Percentiles rank a stretch among this genome's conserved stretches.
phyloP scores from a whole-genome alignment of 768 basidiomycete species.

The Pleurotus giganteus region DNA sequence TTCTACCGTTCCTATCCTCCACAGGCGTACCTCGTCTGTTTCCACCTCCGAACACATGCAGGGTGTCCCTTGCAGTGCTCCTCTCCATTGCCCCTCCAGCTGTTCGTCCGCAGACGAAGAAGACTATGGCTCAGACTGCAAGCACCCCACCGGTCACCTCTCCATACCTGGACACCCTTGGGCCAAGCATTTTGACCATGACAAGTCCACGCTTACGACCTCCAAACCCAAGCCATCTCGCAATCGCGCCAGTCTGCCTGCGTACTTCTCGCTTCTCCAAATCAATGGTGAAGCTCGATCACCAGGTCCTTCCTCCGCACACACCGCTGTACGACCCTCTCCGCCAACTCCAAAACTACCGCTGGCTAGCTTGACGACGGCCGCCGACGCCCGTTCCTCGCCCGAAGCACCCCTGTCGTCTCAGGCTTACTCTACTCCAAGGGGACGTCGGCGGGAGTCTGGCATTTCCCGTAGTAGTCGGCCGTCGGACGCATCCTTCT shows the following conservation, averaged over 20 bases:
- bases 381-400: constrained; percentile 22
- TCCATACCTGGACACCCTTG: constrained; percentile 14
- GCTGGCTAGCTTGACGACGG: constrained; percentile 21
- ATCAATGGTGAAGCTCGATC: constrained; percentile 37
- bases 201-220: constrained; percentile 23
- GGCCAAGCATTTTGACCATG: constrained; percentile 21
- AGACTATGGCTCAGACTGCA: constrained; percentile 35
- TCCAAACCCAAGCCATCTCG: constrained; percentile 48
- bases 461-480: constrained; percentile 29
- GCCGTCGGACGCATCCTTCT: constrained; percentile 30
- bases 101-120: constrained; percentile 45
- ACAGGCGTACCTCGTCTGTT: constrained; percentile 50
- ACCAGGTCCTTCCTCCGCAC: constrained; percentile 47
- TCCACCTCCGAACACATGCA: constrained; percentile 36
- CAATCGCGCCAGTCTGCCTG: constrained; percentile 72
- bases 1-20: constrained; percentile 55
- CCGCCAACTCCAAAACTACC: constrained; percentile 61
- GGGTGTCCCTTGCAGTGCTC: constrained; percentile 41
- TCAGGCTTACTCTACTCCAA: constrained; percentile 37
- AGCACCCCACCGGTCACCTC: constrained; percentile 22
- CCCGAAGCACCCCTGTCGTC: not conserved
- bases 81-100: constrained; percentile 31
- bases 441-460: constrained; percentile 48
- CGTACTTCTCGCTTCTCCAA: constrained; percentile 73
- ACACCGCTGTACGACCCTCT: constrained; percentile 47